These are phyloP conservation scores for Stentor coeruleus DNA, from an alignment of 73 alveolate species.

Conservation along the genomic window DNA sequence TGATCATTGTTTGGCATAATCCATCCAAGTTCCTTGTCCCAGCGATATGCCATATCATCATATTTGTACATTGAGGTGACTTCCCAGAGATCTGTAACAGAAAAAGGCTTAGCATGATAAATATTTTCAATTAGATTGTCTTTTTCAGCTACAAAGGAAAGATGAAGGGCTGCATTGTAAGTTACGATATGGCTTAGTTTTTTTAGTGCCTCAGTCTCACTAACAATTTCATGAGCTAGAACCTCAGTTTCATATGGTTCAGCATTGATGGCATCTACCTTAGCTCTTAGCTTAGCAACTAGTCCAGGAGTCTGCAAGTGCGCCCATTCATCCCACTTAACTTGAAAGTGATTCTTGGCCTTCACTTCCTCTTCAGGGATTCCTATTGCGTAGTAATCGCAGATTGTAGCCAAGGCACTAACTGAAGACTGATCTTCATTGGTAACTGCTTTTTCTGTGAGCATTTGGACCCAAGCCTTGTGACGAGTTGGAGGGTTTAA, in stretches of 20 bases:
- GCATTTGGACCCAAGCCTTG: slow-evolving; percentile 23
- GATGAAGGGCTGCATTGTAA: not conserved
- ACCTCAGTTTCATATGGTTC: slow-evolving; percentile 4
- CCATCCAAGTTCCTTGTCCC: slow-evolving; percentile 27
- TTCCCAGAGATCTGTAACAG: slow-evolving; percentile 10
- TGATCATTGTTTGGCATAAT: slow-evolving; percentile 12
- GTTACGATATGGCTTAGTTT: not conserved
- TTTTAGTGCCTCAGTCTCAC: slow-evolving; percentile 25
- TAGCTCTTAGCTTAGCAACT: slow-evolving; percentile 18
- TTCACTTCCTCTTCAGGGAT: slow-evolving; percentile 20
- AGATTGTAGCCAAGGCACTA: not conserved
- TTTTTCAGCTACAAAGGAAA: slow-evolving; percentile 18
- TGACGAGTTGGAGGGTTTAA: slow-evolving; percentile 1
- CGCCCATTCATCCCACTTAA: slow-evolving; percentile 27
- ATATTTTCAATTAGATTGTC: slow-evolving; percentile 17
- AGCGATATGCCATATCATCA: not conserved
- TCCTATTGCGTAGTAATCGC: slow-evolving; percentile 10
- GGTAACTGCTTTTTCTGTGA: slow-evolving; percentile 5
- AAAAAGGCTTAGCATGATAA: slow-evolving; percentile 20
- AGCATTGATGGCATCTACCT: slow-evolving; percentile 19
- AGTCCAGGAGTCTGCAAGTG: not conserved
- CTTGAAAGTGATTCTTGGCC: slow-evolving; percentile 19
- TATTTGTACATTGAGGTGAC: not conserved
- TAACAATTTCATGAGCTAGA: not conserved
- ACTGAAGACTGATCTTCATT: not conserved